Evolutionary conservation across 1,139 yeast genomes (phyloP).

Genomic region (Yamadazyma triangularis): DNA sequence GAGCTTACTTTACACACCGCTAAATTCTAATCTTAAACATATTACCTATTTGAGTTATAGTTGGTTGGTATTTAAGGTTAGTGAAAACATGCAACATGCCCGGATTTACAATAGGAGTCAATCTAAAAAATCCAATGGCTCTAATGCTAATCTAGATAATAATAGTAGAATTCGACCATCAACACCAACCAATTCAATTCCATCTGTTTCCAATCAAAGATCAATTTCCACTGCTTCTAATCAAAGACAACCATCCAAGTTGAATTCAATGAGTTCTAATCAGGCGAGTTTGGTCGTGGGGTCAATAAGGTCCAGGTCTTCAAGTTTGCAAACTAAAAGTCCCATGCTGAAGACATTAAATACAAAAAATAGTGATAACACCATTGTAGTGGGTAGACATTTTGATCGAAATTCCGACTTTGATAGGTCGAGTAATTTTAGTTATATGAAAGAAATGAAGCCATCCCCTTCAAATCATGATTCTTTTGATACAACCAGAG

Average conservation of each 20-base stretch:
- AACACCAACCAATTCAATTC: conserved; percentile 1
- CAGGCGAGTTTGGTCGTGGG: conserved; percentile 20
- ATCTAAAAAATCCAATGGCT: neutral
- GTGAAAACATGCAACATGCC: conserved; percentile 30
- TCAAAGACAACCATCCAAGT: neutral
- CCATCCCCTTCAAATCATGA: conserved; percentile 8
- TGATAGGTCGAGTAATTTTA: conserved; percentile 4
- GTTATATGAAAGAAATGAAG: conserved; percentile 6
- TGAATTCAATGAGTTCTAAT: conserved; percentile 17
- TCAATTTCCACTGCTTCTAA: neutral
- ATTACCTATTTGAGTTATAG: too few relatives aligned
- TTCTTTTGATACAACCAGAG: conserved; percentile 7
- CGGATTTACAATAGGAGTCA: conserved; percentile 15
- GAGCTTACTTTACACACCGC: too few relatives aligned
- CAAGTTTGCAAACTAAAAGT: conserved; percentile 8
- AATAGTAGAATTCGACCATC: conserved; percentile 1
- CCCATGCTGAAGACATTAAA: conserved; percentile 6
- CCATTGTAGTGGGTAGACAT: conserved; percentile 13
- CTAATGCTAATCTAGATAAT: neutral
- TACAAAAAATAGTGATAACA: conserved; percentile 11
- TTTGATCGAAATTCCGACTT: conserved; percentile 5
- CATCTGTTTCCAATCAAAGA: neutral
- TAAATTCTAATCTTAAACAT: too few relatives aligned
- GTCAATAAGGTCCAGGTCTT: conserved; percentile 9
- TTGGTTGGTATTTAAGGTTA: too few relatives aligned